Conservation (phyloP, 2,329 filamentous ascomycete species). For the Macroventuria anomochaeta region DNA sequence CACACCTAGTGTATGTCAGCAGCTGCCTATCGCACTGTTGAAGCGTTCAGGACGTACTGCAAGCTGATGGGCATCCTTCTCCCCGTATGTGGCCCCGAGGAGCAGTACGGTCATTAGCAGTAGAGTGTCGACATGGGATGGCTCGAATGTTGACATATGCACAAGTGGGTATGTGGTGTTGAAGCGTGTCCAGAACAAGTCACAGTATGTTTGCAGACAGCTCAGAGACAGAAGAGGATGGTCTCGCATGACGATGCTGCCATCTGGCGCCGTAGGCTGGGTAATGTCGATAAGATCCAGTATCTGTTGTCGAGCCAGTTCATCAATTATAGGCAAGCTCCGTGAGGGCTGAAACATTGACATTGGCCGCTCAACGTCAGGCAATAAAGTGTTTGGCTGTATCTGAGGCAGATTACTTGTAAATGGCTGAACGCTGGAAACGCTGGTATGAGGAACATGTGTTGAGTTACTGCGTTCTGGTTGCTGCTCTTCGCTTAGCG, state of each 20-base stretch:
- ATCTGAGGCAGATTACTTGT: not conserved
- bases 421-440: not conserved
- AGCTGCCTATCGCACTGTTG: not conserved
- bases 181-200: constrained; percentile 67
- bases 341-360: constrained; percentile 42
- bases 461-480: not conserved
- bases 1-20: constrained; percentile 51
- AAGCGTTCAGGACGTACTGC: constrained; percentile 49
- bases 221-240: constrained; percentile 60
- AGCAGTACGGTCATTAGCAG: constrained; percentile 63
- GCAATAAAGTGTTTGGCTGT: not conserved
- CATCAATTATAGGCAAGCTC: constrained; percentile 49
- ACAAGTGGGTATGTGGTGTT: constrained; percentile 67
- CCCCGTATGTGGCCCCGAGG: constrained; percentile 67
- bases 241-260: constrained; percentile 54
- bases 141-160: constrained; percentile 64
- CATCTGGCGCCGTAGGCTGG: constrained; percentile 58
- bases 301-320: constrained; percentile 51
- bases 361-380: constrained; percentile 44
- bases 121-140: constrained; percentile 58
- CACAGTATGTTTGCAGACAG: constrained; percentile 62
- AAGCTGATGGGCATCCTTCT: constrained; percentile 64
- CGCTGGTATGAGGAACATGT: not conserved
- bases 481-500: constrained; percentile 22
- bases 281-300: constrained; percentile 60